Evolutionary conservation across 805 yeast genomes (phyloP), one percentile per base, ranked within the genome.

Genomic region (Wickerhamiella hasegawae): DNA sequence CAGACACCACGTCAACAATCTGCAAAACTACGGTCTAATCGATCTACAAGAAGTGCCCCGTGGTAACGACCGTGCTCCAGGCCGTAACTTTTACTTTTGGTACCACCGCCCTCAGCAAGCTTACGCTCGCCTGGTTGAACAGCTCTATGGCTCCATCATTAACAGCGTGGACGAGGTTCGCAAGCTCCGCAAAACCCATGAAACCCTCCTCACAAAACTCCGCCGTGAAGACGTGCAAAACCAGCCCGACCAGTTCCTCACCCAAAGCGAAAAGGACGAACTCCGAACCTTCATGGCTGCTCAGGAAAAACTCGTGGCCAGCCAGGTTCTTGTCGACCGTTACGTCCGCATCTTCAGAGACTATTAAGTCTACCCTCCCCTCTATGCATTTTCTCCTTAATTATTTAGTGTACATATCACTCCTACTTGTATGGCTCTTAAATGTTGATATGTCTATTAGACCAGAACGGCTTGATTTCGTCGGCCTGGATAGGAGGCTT

Each of bases 1-100:
- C 6, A 66, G 95, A 38, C 72, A 75, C 27, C 73, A 77, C 30
- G 59, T 84, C 30, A 69, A 77, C 31, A 68, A 70, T 23, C 59
- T 90, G 36, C 68, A 80, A 19, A 69, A 68, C 35, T 65, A 72
- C 43, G 83, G 85, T 41, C 68, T 80, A 15, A 60, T 85, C 15
- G 94, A 87, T 51, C 67, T 85, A 25, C 97, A 87, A 57, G 98
- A 90, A 58, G 78, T 90, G 20, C 96, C 97, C 10, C 71, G 87
- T 48, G 77, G 94, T 6, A 76, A 73, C 18, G 97, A 90, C 53
- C 68, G 97, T 45, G 85, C 93, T 2, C 94, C 96, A 0, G 73
- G 81, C 28, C 73, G 94, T 45, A 77, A 96, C 1, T 77, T 80
- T 20, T 90, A 72, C 52, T 65, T 85, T 23, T 90, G 83, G 65